Conservation (phyloP, 805 yeast species). For the Myxozyma nipponensis region DNA sequence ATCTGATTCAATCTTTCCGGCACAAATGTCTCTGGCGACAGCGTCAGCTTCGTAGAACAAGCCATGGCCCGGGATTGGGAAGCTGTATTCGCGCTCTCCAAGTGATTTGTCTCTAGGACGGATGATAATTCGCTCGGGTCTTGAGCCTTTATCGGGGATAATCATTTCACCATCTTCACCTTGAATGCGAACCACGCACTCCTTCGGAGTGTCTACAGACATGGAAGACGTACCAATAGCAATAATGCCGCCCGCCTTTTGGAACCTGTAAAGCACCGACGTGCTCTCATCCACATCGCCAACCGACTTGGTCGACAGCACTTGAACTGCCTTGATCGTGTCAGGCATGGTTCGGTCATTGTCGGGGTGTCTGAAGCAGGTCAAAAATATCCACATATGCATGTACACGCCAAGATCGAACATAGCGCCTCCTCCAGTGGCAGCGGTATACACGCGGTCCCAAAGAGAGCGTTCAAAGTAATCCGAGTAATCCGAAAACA, state of each 20-base stretch:
- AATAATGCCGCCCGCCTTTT: not conserved
- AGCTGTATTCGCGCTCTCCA: not conserved
- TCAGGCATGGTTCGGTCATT: not conserved
- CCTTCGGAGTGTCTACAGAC: not conserved
- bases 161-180: not conserved
- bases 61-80: not conserved
- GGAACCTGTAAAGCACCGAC: not conserved
- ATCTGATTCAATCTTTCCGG: not conserved
- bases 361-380: slow-evolving; percentile 9
- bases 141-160: not conserved
- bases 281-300: not conserved
- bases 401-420: slow-evolving; percentile 55
- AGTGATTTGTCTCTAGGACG: not conserved
- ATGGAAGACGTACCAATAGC: not conserved
- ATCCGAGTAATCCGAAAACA: slow-evolving; percentile 27
- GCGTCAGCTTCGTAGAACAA: slow-evolving; percentile 1
- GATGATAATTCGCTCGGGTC: not conserved
- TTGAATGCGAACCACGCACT: not conserved
- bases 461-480: slow-evolving; percentile 29
- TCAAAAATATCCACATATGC: slow-evolving; percentile 40
- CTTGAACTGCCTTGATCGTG: not conserved
- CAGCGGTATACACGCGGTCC: slow-evolving; percentile 43
- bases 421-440: slow-evolving; percentile 54
- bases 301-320: not conserved
- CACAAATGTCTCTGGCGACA: not conserved